Percentiles rank a stretch among this genome's conserved stretches.
These are phyloP conservation scores for Thermomyces lanuginosus DNA, from an alignment of 2,329 filamentous ascomycete species.

Conservation along the genomic window DNA sequence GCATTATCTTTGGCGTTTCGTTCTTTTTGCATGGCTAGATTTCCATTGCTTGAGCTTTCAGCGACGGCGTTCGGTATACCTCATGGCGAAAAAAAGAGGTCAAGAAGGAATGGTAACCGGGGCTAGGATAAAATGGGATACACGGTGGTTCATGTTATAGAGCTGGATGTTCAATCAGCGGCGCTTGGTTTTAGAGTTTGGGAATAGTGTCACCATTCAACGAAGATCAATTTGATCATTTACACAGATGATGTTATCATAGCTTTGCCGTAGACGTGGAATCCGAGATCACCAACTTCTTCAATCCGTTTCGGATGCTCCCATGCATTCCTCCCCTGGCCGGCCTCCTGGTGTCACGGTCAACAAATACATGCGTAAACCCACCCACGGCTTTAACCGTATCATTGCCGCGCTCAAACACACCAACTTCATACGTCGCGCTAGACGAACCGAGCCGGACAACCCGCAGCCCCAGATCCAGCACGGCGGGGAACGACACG, in stretches of 20 bases:
- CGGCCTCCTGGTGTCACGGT: slow-evolving; percentile 54
- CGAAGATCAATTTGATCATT: no score
- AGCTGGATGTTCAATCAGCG: no score
- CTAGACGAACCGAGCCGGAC: slow-evolving; percentile 73
- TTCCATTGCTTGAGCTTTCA: no score
- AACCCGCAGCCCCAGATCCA: slow-evolving; percentile 68
- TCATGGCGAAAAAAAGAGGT: neutral
- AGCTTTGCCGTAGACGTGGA: slow-evolving; percentile 10
- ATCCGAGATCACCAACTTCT: slow-evolving; percentile 34
- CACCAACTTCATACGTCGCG: slow-evolving; percentile 74
- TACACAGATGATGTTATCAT: slow-evolving; percentile 7
- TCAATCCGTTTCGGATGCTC: slow-evolving; percentile 35
- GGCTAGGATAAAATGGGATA: no score
- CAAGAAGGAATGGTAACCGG: no score
- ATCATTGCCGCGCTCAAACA: slow-evolving; percentile 62
- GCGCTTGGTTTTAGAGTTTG: no score
- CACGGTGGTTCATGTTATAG: no score
- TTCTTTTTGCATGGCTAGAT: no score
- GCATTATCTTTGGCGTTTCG: neutral
- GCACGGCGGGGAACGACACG: slow-evolving; percentile 62
- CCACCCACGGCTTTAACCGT: slow-evolving; percentile 69
- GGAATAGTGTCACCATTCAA: no score
- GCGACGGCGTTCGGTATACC: slow-evolving; percentile 7
- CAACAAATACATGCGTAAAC: slow-evolving; percentile 80
- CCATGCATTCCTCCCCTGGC: slow-evolving; percentile 37